Evolutionary conservation across 352 stramenopile species (phyloP), one percentile per base, ranked within the genome.

Genomic region (Pythium periplocum): DNA sequence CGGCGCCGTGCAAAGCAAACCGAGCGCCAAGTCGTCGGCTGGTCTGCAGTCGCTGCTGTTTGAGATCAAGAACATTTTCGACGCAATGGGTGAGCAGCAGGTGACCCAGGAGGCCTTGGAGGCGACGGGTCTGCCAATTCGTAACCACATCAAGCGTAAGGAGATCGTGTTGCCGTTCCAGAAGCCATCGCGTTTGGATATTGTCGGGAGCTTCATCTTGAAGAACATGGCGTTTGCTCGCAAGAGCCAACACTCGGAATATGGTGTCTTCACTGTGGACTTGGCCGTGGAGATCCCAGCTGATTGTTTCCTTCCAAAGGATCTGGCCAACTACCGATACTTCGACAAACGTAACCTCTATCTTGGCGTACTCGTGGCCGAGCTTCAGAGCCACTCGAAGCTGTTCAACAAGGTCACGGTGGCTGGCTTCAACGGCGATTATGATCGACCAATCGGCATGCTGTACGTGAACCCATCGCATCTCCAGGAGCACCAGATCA

Each of bases 321-420:
- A 97, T 57, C 92, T 93, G 60, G 64, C 82, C 44, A 96, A 96
- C 69, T 94, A 93, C 66, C 69, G 83, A 31, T 96, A 96, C 60
- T 75, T 86, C 4, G 87, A 96, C 74, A 96, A 96, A 67, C 74
- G 87, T 35, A 90, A 86, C 49, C 48, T 96, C 57, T 96, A 96
- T 54, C 59, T 96, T 0, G 86, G 79, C 3, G 76, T 96, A 17
- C 40, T 97, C 30, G 71, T 75, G 2, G 61, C 68, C 0, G 69
- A 85, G 30, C 60, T 95, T 45, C 69, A 92, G 51, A 54, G 8
- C 5, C 65, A 71, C 31, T 1, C 44, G 4, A 62, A 75, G 31
- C 44, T 87, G 0, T 80, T 88, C 34, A 57, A 67, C 34, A 63
- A 71, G n/a, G 77, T 95, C 5, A 63, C 53, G 49, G 63, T 95